Evolutionary conservation across 805 yeast species (phyloP).

Genomic region (Metschnikowia similis): DNA sequence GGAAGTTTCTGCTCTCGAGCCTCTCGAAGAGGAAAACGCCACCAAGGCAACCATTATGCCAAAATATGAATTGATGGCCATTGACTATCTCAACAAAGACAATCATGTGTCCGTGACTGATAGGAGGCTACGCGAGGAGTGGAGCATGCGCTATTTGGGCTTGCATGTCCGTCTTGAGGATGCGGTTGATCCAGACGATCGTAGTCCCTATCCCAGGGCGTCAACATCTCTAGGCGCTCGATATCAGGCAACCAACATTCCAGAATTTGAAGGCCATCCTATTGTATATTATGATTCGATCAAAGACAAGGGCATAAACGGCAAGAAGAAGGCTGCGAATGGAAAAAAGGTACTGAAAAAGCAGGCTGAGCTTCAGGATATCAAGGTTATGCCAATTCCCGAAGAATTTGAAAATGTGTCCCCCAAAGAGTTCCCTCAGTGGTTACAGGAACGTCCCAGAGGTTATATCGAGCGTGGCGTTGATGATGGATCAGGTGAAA

Average conservation of each 20-base stretch:
- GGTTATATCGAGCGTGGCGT: slow-evolving; percentile 86
- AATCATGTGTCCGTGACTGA: slow-evolving; percentile 34
- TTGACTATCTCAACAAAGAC: slow-evolving; percentile 49
- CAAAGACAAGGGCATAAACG: slow-evolving; percentile 4
- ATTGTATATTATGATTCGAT: slow-evolving; percentile 60
- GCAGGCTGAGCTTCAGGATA: slow-evolving; percentile 17
- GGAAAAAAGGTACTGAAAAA: slow-evolving; percentile 14
- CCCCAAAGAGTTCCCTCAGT: slow-evolving; percentile 54
- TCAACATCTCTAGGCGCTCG: slow-evolving; percentile 71
- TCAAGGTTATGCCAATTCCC: slow-evolving; percentile 41
- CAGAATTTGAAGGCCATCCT: slow-evolving; percentile 56
- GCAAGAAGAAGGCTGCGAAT: slow-evolving; percentile 11
- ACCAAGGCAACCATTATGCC: slow-evolving; percentile 32
- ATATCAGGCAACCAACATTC: slow-evolving; percentile 65
- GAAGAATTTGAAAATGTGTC: slow-evolving; percentile 37
- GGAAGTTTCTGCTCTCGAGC: not conserved
- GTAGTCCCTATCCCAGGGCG: slow-evolving; percentile 73
- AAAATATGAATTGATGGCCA: slow-evolving; percentile 54
- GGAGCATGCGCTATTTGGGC: slow-evolving; percentile 81
- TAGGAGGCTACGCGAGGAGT: slow-evolving; percentile 59
- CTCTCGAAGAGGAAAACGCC: not conserved
- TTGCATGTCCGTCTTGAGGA: slow-evolving; percentile 71
- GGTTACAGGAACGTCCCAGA: slow-evolving; percentile 75
- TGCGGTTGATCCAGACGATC: slow-evolving; percentile 69
- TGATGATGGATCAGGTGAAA: slow-evolving; percentile 48